A percentile compares a stretch with the other conserved stretches of the same genome.
Evolutionary conservation across 176 grass and related monocot species (phyloP).

Genomic region (Triticum monococcum): DNA sequence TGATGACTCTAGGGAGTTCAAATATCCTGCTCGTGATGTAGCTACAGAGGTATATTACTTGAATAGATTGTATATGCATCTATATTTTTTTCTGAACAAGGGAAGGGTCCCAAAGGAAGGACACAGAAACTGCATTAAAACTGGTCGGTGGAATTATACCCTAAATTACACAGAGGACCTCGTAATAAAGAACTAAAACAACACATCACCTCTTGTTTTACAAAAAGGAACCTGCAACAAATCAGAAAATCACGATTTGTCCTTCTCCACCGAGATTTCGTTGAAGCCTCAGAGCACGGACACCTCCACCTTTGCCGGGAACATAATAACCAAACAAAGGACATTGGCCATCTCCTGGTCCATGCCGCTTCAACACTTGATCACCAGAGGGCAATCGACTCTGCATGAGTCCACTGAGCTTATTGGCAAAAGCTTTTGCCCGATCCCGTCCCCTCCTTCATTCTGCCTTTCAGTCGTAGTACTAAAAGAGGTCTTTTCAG

Average conservation of each 20-base stretch:
- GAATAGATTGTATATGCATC: not conserved
- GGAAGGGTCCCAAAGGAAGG: not conserved
- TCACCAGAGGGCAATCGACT: too few relatives aligned
- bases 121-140: not conserved
- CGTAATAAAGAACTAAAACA: not conserved
- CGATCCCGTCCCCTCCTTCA: too few relatives aligned
- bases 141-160: not conserved
- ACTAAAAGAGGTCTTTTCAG: not conserved
- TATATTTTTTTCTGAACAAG: not conserved
- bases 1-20: constrained; percentile 77
- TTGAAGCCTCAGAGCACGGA: too few relatives aligned
- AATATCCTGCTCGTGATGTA: constrained; percentile 55
- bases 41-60: constrained; percentile 66
- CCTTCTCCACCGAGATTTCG: not conserved
- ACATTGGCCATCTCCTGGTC: too few relatives aligned
- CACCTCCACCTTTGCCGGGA: too few relatives aligned
- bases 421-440: not conserved
- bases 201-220: not conserved
- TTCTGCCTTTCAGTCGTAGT: not conserved
- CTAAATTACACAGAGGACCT: not conserved
- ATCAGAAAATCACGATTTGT: not conserved
- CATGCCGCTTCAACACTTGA: too few relatives aligned
- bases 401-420: not conserved
- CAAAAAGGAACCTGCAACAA: not conserved
- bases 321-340: too few relatives aligned